Conservation (phyloP, 2,329 filamentous ascomycete species). For the Ophiocordyceps camponoti-floridani region DNA sequence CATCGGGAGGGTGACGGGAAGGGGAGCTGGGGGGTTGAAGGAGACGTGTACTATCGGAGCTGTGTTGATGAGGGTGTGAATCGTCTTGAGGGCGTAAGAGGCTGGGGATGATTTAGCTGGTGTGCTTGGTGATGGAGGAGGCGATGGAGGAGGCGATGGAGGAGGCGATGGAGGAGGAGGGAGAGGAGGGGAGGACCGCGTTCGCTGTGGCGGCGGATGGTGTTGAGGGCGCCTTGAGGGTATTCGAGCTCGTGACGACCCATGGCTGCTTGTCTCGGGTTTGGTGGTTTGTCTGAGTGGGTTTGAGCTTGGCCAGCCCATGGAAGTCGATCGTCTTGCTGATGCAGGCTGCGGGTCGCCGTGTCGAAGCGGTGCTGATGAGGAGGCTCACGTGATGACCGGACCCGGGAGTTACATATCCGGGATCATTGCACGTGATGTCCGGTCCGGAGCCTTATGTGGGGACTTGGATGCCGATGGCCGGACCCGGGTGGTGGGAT, state of each 20-base stretch:
- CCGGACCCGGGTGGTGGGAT: too few relatives aligned
- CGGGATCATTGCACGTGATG: too few relatives aligned
- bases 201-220: constrained; percentile 47
- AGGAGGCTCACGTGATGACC: too few relatives aligned
- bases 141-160: neutral
- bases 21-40: constrained; percentile 49
- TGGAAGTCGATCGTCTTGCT: too few relatives aligned
- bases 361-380: too few relatives aligned
- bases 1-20: constrained; percentile 68
- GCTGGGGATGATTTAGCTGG: constrained; percentile 23
- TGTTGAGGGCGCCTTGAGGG: constrained; percentile 44
- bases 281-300: neutral
- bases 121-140: neutral
- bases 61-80: constrained; percentile 59
- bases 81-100: constrained; percentile 52
- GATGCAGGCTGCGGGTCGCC: too few relatives aligned
- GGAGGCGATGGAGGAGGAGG: neutral
- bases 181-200: constrained; percentile 29
- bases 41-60: constrained; percentile 65
- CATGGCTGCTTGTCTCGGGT: constrained; percentile 7
- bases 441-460: too few relatives aligned
- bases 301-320: too few relatives aligned
- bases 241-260: constrained; percentile 32
- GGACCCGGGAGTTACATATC: too few relatives aligned
- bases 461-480: too few relatives aligned